Evolutionary conservation across 306 rosid species (phyloP), one percentile per base, ranked within the genome.

Genomic region (Elaeagnus macrophylla): DNA sequence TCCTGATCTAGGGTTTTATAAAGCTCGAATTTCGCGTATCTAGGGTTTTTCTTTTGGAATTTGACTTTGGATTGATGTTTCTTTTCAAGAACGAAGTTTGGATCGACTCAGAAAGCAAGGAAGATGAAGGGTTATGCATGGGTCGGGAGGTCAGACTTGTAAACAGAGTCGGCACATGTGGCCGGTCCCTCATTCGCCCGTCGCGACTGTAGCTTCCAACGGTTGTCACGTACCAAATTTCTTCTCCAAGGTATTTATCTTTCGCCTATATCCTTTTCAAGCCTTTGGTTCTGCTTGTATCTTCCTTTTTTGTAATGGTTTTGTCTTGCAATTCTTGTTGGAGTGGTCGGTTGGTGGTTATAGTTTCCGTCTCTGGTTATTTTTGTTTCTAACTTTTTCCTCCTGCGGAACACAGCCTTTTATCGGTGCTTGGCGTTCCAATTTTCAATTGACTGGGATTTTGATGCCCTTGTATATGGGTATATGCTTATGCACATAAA

Each of bases 101-200:
- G 84, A 76, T 89, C 83, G 82, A 83, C 69, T 69, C 60, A 77
- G 77, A 66, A 66, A 48, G 67, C 59, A 72, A 76, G 77, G 75
- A 71, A 52, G 77, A 86, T 90, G 97, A 84, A 72, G 82, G 95
- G 87, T 71, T 81, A 82, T 90, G 91, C 94, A 79, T 86, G 97
- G 94, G 81, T 79, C 59, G 70, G 78, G 79, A 72, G 79, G 81
- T 90, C 94, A 90, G 80, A 58, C 80, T 71, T 76, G 84, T 83
- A 86, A 74, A 79, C 83, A 74, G 76, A 83, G 75, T 62, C 86
- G 85, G 97, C 97, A 91, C 95, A 91, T 91, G 97, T 91, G 94
- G 97, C 88, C 93, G 72, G 93, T 84, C 85, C 84, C 75, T 70
- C 40, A 74, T 78, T 54, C 86, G 62, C 75, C 71, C 86, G 83